Percentiles rank a stretch among this genome's conserved stretches.
These are phyloP conservation scores for Exophiala viscosa DNA, from an alignment of 2,329 filamentous ascomycete species.

Conservation along the genomic window DNA sequence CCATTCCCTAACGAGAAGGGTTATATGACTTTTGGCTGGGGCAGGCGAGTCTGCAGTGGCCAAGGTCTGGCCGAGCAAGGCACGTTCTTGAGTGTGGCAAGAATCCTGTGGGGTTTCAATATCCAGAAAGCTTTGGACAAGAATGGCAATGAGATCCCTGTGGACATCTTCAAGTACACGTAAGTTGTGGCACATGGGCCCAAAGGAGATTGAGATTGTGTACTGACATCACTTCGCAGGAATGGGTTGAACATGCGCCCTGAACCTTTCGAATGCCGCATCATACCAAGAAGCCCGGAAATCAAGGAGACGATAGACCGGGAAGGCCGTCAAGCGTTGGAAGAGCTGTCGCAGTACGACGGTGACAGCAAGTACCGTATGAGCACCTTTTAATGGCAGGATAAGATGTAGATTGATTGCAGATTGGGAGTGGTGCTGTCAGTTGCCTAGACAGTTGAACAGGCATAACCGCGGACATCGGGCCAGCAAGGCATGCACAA, in stretches of 20 bases:
- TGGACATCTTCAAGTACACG: constrained; percentile 57
- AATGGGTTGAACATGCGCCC: constrained; percentile 60
- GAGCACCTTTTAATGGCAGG: constrained; percentile 49
- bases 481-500: too few species aligned
- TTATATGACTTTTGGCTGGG: constrained; percentile 57
- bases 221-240: neutral
- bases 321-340: constrained; percentile 52
- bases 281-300: constrained; percentile 48
- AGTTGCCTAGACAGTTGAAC: too few species aligned
- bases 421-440: neutral
- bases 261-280: constrained; percentile 53
- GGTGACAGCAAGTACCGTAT: constrained; percentile 58
- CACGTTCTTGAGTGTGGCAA: constrained; percentile 53
- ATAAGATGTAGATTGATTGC: constrained; percentile 10
- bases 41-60: constrained; percentile 39
- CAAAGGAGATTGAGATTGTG: neutral
- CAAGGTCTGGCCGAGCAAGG: constrained; percentile 33
- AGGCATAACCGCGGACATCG: too few species aligned
- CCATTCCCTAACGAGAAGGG: constrained; percentile 38
- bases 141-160: constrained; percentile 46
- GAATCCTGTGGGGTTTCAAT: constrained; percentile 39
- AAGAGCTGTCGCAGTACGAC: constrained; percentile 50
- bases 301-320: constrained; percentile 50
- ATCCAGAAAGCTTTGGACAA: constrained; percentile 21
- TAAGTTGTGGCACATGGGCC: neutral